Base-by-base conservation (phyloP, 129 eudicot genomes). In the Lonicera japonica region DNA sequence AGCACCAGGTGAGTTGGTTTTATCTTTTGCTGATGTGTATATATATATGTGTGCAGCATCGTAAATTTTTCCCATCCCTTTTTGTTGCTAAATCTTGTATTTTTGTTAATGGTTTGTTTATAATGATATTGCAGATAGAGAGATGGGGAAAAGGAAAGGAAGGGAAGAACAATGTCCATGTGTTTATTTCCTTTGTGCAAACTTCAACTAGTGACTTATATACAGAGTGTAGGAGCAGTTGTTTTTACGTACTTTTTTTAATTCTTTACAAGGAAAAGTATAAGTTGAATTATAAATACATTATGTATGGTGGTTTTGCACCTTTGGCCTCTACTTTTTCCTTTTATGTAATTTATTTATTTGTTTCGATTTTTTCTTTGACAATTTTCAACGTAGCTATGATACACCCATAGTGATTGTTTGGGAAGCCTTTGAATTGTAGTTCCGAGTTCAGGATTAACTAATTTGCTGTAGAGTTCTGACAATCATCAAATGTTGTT, bases 1-100 rank as follows among this genome's bases (percentile, higher is more conserved):
- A 72, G 79, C 65, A 86, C 94, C 46, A 81, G 94, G 95, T 90
- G 69, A 16, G 25, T 11, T 23, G 61, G 18, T 57, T 14, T 52
- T 52, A 52, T 15, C 36, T 29, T 29, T n/a, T 29, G 6, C 36
- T 29, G 36, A 29, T 29, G 36, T 29, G 36, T 29, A 6, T 29
- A 6, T 29, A 6, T 29, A 6, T 29, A 6, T 29, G 18, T 60
- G 48, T 21, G 71, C 14, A 56, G 46, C 57, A 50, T 19, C 20
- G 17, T 19, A 11, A 11, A 36, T 48, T 58, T 58, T n/a, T 45
- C 61, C 7, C 6, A 29, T 29, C 6, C 2, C 6, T 29, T 56
- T 46, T 22, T 52, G 15, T 58, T 68, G 65, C 20, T 41, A 15
- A 5, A 4, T 38, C 43, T 38, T 10, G 67, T 25, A 47, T 11